phyloP scores from a whole-genome alignment of 106 monocot genomes.

The Triglochin maritima region DNA sequence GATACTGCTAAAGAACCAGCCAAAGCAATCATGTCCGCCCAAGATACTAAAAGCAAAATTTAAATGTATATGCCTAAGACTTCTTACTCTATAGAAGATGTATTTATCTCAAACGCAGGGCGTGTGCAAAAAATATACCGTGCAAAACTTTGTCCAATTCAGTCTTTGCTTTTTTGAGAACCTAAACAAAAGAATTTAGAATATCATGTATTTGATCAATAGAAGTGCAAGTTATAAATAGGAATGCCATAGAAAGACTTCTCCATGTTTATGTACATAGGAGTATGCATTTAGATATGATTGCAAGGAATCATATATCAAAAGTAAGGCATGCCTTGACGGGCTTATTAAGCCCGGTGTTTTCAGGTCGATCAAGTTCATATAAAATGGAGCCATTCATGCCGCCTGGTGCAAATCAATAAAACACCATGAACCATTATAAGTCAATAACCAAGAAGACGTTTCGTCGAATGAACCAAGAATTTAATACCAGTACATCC shows the following conservation, averaged over 20 bases:
- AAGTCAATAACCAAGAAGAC: neutral
- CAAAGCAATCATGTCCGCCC: conserved; percentile 90
- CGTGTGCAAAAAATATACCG: conserved; percentile 24
- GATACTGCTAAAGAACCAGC: conserved; percentile 83
- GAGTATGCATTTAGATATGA: neutral
- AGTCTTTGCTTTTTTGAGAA: conserved; percentile 59
- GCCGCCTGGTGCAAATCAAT: conserved; percentile 51
- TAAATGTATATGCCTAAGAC: neutral
- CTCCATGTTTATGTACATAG: neutral
- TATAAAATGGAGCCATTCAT: conserved; percentile 98
- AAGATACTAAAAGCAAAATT: conserved; percentile 51
- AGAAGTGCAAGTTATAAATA: neutral
- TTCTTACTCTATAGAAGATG: neutral
- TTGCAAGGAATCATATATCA: neutral
- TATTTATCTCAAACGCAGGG: neutral
- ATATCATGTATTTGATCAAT: neutral
- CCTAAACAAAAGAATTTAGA: conserved; percentile 16
- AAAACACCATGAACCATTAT: no score
- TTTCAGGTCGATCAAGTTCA: conserved; percentile 96
- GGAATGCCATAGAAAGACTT: neutral
- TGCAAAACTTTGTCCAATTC: conserved; percentile 46
- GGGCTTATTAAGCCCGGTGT: conserved; percentile 58
- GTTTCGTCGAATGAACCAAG: neutral
- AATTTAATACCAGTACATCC: neutral
- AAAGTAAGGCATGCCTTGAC: conserved; percentile 40